Evolutionary conservation across 805 yeast genomes (phyloP), one percentile per base, ranked within the genome.

Genomic region (Candida alai): DNA sequence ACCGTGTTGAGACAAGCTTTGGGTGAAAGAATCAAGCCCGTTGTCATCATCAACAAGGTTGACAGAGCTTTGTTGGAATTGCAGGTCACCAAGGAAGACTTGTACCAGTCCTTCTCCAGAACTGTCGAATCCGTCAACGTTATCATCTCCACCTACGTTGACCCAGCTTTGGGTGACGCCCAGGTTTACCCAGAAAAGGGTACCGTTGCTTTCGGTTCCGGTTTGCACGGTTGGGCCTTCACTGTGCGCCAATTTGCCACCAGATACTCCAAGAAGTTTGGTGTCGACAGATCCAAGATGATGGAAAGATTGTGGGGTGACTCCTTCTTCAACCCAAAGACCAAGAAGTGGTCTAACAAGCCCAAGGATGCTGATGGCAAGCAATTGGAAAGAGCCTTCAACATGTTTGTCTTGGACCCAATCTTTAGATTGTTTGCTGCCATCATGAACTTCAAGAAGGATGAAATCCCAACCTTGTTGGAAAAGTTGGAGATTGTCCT

Each of bases 151-250:
- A 90, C 97, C 59, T 90, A 90, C 76, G 74, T 80, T 60, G 98
- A 90, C 68, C 74, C 77, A 71, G 70, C 76, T 46, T 72, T 90
- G 49, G 98, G 98, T 77, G 97, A 90, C 64, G 82, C 77, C 60
- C 97, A 90, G 78, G 97, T 90, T 50, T 90, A 83, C 95, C 98
- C 98, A 73, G 94, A 90, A 70, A 71, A 73, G 67, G 98, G 98
- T 77, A 90, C 97, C 70, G 96, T 90, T 65, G 98, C 98, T 56
- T 90, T 90, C 74, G 97, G 96, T 78, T 93, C 97, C 70, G 98
- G 97, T 84, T 79, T 90, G 66, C 98, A 90, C 82, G 98, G 98
- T 74, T 90, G 98, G 98, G 97, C 97, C 68, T 90, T 90, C 90
- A 90, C 98, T 58, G 84, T 90, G 66, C 87, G 98, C 74, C 97